Base-by-base conservation (phyloP, 768 basidiomycete species). In the Hebeloma cylindrosporum region DNA sequence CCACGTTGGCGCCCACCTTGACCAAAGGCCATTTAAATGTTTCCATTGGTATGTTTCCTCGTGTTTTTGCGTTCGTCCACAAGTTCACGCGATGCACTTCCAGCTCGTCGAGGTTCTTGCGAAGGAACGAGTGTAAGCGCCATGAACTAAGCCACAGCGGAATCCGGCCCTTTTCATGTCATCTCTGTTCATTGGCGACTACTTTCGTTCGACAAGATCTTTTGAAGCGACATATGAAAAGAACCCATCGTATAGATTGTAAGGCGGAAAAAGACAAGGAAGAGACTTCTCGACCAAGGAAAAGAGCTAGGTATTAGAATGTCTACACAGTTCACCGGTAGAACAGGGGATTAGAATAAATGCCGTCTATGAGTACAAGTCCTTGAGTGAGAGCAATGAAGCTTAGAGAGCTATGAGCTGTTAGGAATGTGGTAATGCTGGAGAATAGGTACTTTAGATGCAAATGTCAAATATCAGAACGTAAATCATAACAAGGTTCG, bases 81-180 rank as follows among this genome's bases (percentile, higher is more conserved):
- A 20, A 56, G 11, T 42, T 7, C n/a, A n/a, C n/a, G n/a, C n/a
- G 35, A 11, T 18, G 36, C 14, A n/a, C 27, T 18, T 39, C 9
- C 40, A 87, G 85, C 58, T 61, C 76, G 2, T 70, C 81, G 46
- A 70, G 79, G 9, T 88, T 87, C 66, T 58, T 85, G 47, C 80
- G 85, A 47, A 86, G 82, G 61, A 86, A 88, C 54, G 85, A 88
- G 59, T 85, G 82, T 67, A 86, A 85, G 58, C 78, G 85, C 20
- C 85, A 88, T 48, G 83, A 85, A 60, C 70, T 78, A 10, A 80
- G 77, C 47, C 85, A 88, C 55, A 75, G 68, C 8, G 80, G 79
- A 10, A 51, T 62, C 29, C 75, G 81, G 47, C 84, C 84, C 5
- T 85, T 76, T 50, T 64, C 67, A 16, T 88, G 85, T 47, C 55